Base-by-base conservation (phyloP, 2,329 filamentous ascomycete genomes). In the Grosmannia huntii region DNA sequence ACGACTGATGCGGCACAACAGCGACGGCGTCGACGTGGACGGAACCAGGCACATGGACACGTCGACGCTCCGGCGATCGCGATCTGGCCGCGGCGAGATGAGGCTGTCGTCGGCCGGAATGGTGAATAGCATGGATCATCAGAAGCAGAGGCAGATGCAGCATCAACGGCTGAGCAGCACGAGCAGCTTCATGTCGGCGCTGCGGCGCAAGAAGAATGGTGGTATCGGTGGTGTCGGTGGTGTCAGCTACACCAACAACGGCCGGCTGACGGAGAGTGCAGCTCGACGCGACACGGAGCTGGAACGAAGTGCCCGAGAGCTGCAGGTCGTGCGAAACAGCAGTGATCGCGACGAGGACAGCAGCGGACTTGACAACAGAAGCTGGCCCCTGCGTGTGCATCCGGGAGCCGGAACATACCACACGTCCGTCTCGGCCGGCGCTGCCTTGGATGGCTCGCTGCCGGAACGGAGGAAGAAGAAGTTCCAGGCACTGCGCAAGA, bases 191-290 rank as follows among this genome's bases (percentile, higher is more conserved):
- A 76, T 83, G 70, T 76, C 76, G 2, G 81, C 81, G 5, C 70
- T 90, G n/a, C 80, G 83, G 44, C 83, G 86, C 57, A 85, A 80
- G 69, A 87, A 83, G 67, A 74, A 72, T 52, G 70, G 44, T n/a
- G n/a, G n/a, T n/a, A n/a, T n/a, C 36, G n/a, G 25, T n/a, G 50
- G 31, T 53, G 36, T 36, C 36, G 21, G 25, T 21, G 50, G 33
- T 50, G 36, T 71, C 58, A 74, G 71, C 49, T 70, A 70, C 41
- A 76, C 80, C 28, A 66, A 72, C 59, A 71, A 75, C 53, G 81
- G 41, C 19, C 7, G 19, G 16, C 5, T 77, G 65, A 65, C 72
- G 14, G 83, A 86, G 63, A 84, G 78, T 62, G 78, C 79, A 2
- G 82, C 83, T 1, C 74, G 84, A 11, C 75, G 78, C 56, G 84